Conservation (phyloP, 306 rosid genomes). For the Dryas alaskensis region DNA sequence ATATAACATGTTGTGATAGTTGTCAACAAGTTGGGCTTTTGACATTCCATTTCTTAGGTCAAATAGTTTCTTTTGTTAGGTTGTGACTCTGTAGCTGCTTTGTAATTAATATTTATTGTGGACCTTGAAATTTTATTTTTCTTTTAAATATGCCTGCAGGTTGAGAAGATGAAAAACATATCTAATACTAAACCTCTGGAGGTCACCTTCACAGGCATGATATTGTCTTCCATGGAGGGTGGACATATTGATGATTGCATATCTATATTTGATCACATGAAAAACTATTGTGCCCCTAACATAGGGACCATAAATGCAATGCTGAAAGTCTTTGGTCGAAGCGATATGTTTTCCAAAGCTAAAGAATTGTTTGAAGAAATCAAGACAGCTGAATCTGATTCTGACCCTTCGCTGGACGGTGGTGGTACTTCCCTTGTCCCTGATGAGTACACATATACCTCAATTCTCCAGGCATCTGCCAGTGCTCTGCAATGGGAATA, state of each 20-base stretch:
- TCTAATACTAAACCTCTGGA: constrained; percentile 69
- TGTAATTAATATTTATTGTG: not conserved
- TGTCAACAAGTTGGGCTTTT: not conserved
- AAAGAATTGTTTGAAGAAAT: constrained; percentile 77
- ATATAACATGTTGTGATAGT: not conserved
- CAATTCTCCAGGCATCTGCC: constrained; percentile 78
- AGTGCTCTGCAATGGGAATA: constrained; percentile 91
- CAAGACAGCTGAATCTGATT: constrained; percentile 42
- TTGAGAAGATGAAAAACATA: constrained; percentile 65
- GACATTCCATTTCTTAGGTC: not conserved
- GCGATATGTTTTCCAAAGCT: constrained; percentile 76
- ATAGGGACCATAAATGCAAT: constrained; percentile 76
- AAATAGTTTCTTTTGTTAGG: not conserved
- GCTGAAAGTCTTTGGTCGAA: constrained; percentile 78
- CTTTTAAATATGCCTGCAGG: constrained; percentile 46
- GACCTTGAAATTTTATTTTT: constrained; percentile 17
- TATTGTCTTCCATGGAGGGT: constrained; percentile 66
- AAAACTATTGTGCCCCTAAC: constrained; percentile 59
- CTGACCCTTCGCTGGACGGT: constrained; percentile 25
- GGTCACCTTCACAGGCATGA: constrained; percentile 90
- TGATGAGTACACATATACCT: constrained; percentile 62
- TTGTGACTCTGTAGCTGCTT: not conserved
- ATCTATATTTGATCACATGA: constrained; percentile 64
- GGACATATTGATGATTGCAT: constrained; percentile 68
- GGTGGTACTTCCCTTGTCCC: constrained; percentile 38